These are phyloP conservation scores for Pyrenophora teres DNA, from an alignment of 2,329 filamentous ascomycete species.

Conservation along the genomic window DNA sequence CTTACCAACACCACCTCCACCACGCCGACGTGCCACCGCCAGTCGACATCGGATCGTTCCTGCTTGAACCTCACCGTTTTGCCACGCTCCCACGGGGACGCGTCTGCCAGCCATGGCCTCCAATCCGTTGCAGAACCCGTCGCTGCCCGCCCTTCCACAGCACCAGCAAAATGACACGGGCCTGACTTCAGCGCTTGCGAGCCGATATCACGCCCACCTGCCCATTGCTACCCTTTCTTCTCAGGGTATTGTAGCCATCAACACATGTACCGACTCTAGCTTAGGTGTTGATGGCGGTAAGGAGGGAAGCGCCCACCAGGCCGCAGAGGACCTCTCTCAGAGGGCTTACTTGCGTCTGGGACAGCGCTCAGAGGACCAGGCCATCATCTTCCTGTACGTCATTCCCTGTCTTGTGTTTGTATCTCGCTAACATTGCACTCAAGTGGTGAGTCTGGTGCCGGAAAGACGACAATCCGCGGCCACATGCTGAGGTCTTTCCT, in stretches of 20 bases:
- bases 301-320: constrained; percentile 88
- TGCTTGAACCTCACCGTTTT: constrained; percentile 34
- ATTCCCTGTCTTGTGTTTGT: background rate
- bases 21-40: constrained; percentile 14
- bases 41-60: constrained; percentile 6
- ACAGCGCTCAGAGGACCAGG: constrained; percentile 89
- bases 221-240: constrained; percentile 89
- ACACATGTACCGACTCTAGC: constrained; percentile 89
- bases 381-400: constrained; percentile 86
- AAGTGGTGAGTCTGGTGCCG: constrained; percentile 93
- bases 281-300: constrained; percentile 89
- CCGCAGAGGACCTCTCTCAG: constrained; percentile 88
- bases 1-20: constrained; percentile 5
- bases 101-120: constrained; percentile 61
- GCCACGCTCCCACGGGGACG: constrained; percentile 47
- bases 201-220: constrained; percentile 87
- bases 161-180: constrained; percentile 80
- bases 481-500: constrained; percentile 86
- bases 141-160: constrained; percentile 82
- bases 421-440: constrained; percentile 5
- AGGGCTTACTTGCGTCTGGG: constrained; percentile 85
- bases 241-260: constrained; percentile 87
- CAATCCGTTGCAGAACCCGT: constrained; percentile 68
- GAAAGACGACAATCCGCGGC: constrained; percentile 92
- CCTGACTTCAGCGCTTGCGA: constrained; percentile 80